Base-by-base conservation (phyloP, 768 basidiomycete genomes). In the Hortiboletus campestris region DNA sequence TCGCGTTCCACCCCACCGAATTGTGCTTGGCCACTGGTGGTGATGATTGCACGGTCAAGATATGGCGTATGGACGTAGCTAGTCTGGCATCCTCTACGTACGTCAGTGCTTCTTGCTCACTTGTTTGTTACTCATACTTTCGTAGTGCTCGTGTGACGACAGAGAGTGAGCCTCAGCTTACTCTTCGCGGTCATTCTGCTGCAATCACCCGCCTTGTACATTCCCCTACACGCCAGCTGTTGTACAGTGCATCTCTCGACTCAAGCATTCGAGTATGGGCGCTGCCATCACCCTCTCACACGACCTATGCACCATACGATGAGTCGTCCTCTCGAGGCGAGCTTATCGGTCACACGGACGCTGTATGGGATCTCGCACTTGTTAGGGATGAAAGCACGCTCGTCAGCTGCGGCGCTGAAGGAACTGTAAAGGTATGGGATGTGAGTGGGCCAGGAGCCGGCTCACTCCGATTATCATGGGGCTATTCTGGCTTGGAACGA, bases 171-270 rank as follows among this genome's bases (percentile, higher is more conserved):
- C 96, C 97, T 2, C 87, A 94, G 65, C 78, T 95, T 39, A 98
- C 97, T 2, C 84, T 92, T 52, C 90, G 97, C 14, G 94, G 94
- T 5, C 97, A 98, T 72, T 91, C 93, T 14, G 88, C 89, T 12
- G 84, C 92, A 35, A 88, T 98, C 63, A 98, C 96, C 2, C 83
- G 89, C 32, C 79, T 98, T 22, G 81, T 90, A 31, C 84, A 92
- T 66, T 84, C 91, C 3, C 85, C 91, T 2, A 81, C 84, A 10
- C 86, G 85, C 59, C 83, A 85, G 38, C 73, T 89, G 14, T 75
- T 99, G 42, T 96, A 94, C 72, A 95, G 94, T 9, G 93, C 91
- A 13, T 97, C 94, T 0, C 76, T 98, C 42, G 97, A 99, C 71
- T 89, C 91, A 10, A 94, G 93, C 6, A 92, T 98, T 66, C 85